Conservation (phyloP, 2,329 filamentous ascomycete genomes). For the Apiospora malaysiana region DNA sequence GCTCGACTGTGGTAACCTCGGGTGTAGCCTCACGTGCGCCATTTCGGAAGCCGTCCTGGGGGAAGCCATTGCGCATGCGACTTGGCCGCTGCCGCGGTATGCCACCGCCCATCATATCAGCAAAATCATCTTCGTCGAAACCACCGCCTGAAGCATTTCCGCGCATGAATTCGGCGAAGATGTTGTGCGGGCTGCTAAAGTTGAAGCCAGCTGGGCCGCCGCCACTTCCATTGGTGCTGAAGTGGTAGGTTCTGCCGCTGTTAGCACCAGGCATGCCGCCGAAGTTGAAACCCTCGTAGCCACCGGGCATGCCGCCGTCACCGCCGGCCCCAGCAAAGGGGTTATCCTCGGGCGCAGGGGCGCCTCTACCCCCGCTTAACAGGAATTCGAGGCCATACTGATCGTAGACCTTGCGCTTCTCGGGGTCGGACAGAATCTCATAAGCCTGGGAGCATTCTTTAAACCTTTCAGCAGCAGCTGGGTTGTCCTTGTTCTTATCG, state of each 20-base stretch:
- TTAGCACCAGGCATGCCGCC: conserved; percentile 45
- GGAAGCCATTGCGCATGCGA: conserved; percentile 47
- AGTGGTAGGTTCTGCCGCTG: conserved; percentile 66
- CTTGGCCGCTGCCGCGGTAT: conserved; percentile 40
- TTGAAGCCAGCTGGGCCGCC: conserved; percentile 65
- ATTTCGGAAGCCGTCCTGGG: conserved; percentile 31
- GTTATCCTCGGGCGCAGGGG: conserved; percentile 66
- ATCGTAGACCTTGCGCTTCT: conserved; percentile 96
- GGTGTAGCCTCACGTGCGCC: conserved; percentile 65
- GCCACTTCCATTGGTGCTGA: conserved; percentile 60
- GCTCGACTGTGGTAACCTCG: conserved; percentile 90
- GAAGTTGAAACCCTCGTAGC: conserved; percentile 61
- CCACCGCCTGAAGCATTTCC: conserved; percentile 46
- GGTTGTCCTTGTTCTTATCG: conserved; percentile 96
- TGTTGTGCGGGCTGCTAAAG: conserved; percentile 83
- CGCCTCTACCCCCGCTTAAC: conserved; percentile 73
- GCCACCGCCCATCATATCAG: conserved; percentile 51
- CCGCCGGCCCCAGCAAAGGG: conserved; percentile 64
- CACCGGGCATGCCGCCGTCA: conserved; percentile 58
- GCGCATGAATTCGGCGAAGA: conserved; percentile 85
- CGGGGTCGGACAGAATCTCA: conserved; percentile 95
- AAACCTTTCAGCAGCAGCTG: conserved; percentile 87
- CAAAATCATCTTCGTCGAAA: conserved; percentile 17
- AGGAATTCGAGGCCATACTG: conserved; percentile 94
- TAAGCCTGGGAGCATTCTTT: conserved; percentile 98